Evolutionary conservation across 2,329 filamentous ascomycete genomes (phyloP).

Genomic region (Lizonia empirigonia): DNA sequence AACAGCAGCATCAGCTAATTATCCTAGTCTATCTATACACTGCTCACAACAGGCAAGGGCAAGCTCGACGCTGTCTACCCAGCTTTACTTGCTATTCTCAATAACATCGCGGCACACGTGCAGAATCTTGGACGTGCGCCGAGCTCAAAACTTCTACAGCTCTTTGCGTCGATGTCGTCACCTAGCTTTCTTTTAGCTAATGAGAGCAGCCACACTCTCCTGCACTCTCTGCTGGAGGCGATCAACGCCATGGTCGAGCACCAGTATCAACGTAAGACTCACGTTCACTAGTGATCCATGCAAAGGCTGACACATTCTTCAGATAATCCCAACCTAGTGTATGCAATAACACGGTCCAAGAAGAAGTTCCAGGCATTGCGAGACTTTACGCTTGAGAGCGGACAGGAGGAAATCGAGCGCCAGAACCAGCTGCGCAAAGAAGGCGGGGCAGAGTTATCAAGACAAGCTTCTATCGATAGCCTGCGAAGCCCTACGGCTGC

Average conservation of each 20-base stretch:
- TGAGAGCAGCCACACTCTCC: conserved; percentile 82
- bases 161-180: conserved; percentile 91
- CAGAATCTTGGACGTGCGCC: conserved; percentile 76
- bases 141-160: conserved; percentile 81
- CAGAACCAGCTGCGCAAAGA: conserved; percentile 74
- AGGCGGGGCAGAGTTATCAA: conserved; percentile 47
- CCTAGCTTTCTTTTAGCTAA: conserved; percentile 91
- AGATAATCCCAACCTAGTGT: conserved; percentile 84
- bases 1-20: conserved; percentile 29
- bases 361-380: conserved; percentile 85
- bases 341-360: conserved; percentile 76
- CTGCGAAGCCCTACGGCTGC: conserved; percentile 66
- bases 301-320: neutral
- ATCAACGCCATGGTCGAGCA: conserved; percentile 91
- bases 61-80: conserved; percentile 91
- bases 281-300: neutral
- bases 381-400: conserved; percentile 88
- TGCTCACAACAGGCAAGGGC: conserved; percentile 90
- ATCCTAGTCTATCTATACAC: conserved; percentile 78
- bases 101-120: conserved; percentile 87
- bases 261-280: conserved; percentile 72
- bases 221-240: conserved; percentile 83
- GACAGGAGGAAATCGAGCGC: conserved; percentile 87
- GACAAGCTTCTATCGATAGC: conserved; percentile 70
- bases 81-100: conserved; percentile 87